phyloP scores from a whole-genome alignment of 148 eudicot genomes.

The Chenopodium formosanum region DNA sequence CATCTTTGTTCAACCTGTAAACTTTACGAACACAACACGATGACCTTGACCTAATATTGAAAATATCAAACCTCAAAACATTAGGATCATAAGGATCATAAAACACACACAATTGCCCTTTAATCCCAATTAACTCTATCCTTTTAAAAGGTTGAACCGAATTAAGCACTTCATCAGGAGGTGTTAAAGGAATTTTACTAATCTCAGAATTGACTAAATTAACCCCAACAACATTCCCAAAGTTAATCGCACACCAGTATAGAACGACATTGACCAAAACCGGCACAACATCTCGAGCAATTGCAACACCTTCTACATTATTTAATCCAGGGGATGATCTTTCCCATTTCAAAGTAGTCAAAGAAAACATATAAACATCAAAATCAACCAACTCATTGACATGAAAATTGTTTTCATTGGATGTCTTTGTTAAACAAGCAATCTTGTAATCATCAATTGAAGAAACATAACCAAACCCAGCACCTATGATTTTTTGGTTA shows the following conservation, averaged over 20 bases:
- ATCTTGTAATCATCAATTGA: slow-evolving; percentile 24
- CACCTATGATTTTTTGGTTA: too few species aligned
- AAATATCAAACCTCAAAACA: too few species aligned
- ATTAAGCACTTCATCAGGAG: not conserved
- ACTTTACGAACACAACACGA: slow-evolving; percentile 22
- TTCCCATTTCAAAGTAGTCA: slow-evolving; percentile 16
- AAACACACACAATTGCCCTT: slow-evolving; percentile 18
- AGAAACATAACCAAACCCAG: slow-evolving; percentile 30
- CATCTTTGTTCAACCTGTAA: slow-evolving; percentile 10
- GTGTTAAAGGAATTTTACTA: slow-evolving; percentile 22
- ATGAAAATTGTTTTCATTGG: not conserved
- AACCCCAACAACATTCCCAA: slow-evolving; percentile 20
- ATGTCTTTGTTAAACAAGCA: not conserved
- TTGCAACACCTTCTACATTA: slow-evolving; percentile 7
- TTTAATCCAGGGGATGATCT: not conserved
- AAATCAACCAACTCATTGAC: not conserved
- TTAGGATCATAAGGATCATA: too few species aligned
- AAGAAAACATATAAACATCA: slow-evolving; percentile 15
- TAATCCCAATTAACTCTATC: slow-evolving; percentile 12
- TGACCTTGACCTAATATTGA: too few species aligned
- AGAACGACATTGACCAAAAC: slow-evolving; percentile 21
- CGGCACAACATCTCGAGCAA: not conserved
- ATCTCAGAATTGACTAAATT: slow-evolving; percentile 17
- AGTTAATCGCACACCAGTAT: slow-evolving; percentile 21
- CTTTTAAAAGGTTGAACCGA: not conserved